A percentile compares a stretch with the other conserved stretches of the same genome.
Conservation (phyloP, 345 rosid species). For the Dimocarpus longan region DNA sequence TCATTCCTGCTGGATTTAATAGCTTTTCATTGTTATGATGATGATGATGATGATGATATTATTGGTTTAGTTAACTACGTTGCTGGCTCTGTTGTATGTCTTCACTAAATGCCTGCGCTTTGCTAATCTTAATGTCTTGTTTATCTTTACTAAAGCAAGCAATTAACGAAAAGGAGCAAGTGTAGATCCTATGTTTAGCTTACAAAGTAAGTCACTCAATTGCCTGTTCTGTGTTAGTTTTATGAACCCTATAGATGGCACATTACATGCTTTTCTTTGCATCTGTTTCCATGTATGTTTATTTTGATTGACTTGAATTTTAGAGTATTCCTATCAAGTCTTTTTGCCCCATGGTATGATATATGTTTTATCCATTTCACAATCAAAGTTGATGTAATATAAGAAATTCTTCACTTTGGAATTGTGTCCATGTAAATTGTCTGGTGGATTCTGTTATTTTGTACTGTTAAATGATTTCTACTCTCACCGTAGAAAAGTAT, state of each 20-base stretch:
- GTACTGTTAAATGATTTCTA: too few relatives aligned
- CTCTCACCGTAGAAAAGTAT: not conserved
- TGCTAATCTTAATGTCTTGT: not conserved
- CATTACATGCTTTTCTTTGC: not conserved
- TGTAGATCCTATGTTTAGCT: not conserved
- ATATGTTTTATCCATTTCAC: not conserved
- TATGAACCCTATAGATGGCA: not conserved
- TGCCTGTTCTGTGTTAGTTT: not conserved
- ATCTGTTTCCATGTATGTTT: not conserved
- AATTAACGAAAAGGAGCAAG: not conserved
- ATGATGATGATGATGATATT: slow-evolving; percentile 3
- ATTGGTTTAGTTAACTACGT: not conserved
- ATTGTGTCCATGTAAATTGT: not conserved
- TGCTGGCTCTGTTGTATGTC: not conserved
- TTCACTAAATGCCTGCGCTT: not conserved
- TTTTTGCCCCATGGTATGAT: not conserved
- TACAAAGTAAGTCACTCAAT: not conserved
- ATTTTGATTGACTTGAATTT: not conserved
- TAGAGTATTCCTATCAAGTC: not conserved
- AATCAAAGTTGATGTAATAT: not conserved
- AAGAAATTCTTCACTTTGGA: not conserved
- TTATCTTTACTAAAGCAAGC: not conserved
- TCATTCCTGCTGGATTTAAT: slow-evolving; percentile 2
- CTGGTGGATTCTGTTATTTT: too few relatives aligned
- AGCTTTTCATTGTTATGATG: slow-evolving; percentile 12